Base-by-base conservation (phyloP, 1,284 basidiomycete species). In the Cutaneotrichosporon spelunceum region DNA sequence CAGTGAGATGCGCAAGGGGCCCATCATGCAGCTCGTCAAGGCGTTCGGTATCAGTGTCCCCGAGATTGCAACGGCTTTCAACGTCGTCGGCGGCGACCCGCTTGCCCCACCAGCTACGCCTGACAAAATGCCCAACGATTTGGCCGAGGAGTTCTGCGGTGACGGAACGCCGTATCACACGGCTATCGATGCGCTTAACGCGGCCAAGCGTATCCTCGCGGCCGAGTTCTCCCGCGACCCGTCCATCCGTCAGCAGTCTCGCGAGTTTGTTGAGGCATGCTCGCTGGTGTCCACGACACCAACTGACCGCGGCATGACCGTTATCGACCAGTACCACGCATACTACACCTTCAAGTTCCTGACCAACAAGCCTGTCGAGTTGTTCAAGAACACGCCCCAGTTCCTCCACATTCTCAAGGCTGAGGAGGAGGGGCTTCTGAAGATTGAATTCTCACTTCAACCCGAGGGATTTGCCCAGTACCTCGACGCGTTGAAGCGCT, bases 311-410 rank as follows among this genome's bases (percentile, higher is more conserved):
- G 96, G 96, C n/a, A 82, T 90, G 66, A 82, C 82, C 27, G 92
- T 94, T 75, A 97, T 99, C 57, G 90, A 94, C 71, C 87, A 93
- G 67, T 86, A 88, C 69, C 90, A 97, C 77, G 85, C 87, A 0
- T 96, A 90, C 79, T 93, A 88, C 92, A 87, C 87, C 69, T 99
- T 99, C 86, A 99, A 99, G 82, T 99, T 97, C 80, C 83, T 99
- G 44, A 81, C 84, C 45, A 84, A 88, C 69, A 99, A 98, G 76
- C 88, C 86, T 11, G 84, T 92, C 33, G 76, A 77, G n/a, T 83
- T 86, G 8, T 87, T 97, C 83, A 73, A 87, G 49, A 83, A 87
- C 39, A 65, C 83, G 0, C 82, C 89, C 9, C 92, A 95, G 72
- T 96, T 95, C 80, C 82, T 99, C 33, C 87, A 93, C 68, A 96